Percentiles rank a stretch among this genome's conserved stretches.
phyloP scores from a whole-genome alignment of 2,329 filamentous ascomycete genomes.

The Teratosphaeria destructans region DNA sequence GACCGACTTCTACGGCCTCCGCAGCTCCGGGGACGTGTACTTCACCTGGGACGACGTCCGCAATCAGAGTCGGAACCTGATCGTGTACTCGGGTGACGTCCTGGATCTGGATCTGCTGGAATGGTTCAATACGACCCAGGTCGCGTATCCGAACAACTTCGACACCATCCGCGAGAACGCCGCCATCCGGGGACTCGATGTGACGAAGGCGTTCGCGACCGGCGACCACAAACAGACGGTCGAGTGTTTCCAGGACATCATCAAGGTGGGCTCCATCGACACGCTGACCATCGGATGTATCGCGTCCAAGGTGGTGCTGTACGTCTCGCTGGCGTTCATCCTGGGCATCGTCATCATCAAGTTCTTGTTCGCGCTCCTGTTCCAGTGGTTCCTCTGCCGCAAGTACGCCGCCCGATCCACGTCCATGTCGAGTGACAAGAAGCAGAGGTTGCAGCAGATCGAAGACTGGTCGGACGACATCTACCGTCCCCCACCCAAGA shows the following conservation, averaged over 20 bases:
- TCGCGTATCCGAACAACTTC: conserved; percentile 65
- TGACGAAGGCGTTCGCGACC: conserved; percentile 78
- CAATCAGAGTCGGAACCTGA: conserved; percentile 78
- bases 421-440: conserved; percentile 67
- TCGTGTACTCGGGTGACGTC: conserved; percentile 90
- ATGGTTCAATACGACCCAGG: conserved; percentile 81
- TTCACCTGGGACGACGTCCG: conserved; percentile 92
- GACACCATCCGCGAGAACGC: conserved; percentile 64
- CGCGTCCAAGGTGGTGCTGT: conserved; percentile 91
- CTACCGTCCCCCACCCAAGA: conserved; percentile 75
- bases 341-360: conserved; percentile 76
- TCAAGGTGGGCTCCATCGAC: conserved; percentile 91
- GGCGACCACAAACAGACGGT: conserved; percentile 69
- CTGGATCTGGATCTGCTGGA: conserved; percentile 77
- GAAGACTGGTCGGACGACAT: conserved; percentile 98
- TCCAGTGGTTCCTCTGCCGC: conserved; percentile 92
- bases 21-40: conserved; percentile 73
- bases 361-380: conserved; percentile 78
- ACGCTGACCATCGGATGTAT: conserved; percentile 96
- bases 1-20: conserved; percentile 63
- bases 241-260: conserved; percentile 81
- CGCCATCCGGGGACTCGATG: conserved; percentile 69
- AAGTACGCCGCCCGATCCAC: conserved; percentile 79
- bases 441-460: conserved; percentile 83
- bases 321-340: conserved; percentile 86